Conservation (phyloP, 1,284 basidiomycete genomes). For the Neonothopanus nambi region DNA sequence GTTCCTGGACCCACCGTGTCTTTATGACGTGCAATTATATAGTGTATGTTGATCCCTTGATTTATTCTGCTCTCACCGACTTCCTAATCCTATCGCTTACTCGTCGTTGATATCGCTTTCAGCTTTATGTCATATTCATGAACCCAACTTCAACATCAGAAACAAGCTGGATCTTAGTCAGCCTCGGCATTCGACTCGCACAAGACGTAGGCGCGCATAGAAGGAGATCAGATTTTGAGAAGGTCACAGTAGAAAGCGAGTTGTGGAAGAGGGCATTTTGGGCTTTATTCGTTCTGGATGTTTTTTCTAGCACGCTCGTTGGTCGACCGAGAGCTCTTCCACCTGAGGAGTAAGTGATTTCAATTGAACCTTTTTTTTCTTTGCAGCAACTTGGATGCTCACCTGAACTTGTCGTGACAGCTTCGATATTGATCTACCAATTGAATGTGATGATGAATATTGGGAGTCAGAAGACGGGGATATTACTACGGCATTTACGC, state of each 20-base stretch:
- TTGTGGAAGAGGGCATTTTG: constrained; percentile 82
- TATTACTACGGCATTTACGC: constrained; percentile 49
- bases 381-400: neutral
- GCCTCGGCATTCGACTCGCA: constrained; percentile 7
- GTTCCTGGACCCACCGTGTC: constrained; percentile 43
- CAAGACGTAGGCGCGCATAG: constrained; percentile 13
- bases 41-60: constrained; percentile 17
- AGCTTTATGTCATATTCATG: neutral
- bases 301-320: constrained; percentile 54
- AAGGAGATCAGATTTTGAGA: neutral
- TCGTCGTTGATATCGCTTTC: neutral
- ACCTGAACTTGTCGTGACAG: constrained; percentile 31
- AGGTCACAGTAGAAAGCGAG: constrained; percentile 36
- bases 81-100: neutral
- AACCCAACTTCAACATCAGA: neutral
- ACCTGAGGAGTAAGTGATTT: constrained; percentile 78
- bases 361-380: neutral
- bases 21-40: constrained; percentile 58
- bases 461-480: constrained; percentile 58
- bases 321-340: constrained; percentile 83
- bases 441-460: constrained; percentile 76
- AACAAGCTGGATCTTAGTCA: neutral
- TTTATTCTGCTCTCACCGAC: no score
- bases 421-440: constrained; percentile 72
- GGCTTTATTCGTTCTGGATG: constrained; percentile 35